These are phyloP conservation scores for Galerina sulciceps DNA, from an alignment of 768 basidiomycete genomes.

Conservation along the genomic window DNA sequence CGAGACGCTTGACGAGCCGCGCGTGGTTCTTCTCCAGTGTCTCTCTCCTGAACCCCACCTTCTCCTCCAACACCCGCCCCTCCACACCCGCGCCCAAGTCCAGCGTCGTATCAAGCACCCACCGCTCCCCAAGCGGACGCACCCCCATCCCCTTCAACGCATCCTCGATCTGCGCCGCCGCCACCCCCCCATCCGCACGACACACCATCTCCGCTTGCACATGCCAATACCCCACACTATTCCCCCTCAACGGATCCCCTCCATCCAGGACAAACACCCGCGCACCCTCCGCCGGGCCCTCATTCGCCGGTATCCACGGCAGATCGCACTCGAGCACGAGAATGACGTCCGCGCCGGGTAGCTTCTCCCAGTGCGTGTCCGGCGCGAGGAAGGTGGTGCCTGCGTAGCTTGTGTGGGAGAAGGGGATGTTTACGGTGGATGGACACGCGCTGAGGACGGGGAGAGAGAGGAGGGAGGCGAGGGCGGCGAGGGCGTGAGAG, in stretches of 20 bases:
- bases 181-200: conserved; percentile 56
- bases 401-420: conserved; percentile 56
- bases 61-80: conserved; percentile 3
- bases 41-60: conserved; percentile 9
- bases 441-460: conserved; percentile 59
- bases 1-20: conserved; percentile 5
- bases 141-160: conserved; percentile 31
- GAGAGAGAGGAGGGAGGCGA: conserved; percentile 57
- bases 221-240: conserved; percentile 51
- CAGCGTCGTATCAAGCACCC: not conserved
- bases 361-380: conserved; percentile 47
- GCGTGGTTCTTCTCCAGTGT: conserved; percentile 27
- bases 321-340: conserved; percentile 69
- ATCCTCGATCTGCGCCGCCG: conserved; percentile 52
- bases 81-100: no score
- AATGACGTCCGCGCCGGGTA: conserved; percentile 63
- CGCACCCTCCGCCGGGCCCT: conserved; percentile 45
- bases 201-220: conserved; percentile 62
- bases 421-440: conserved; percentile 55
- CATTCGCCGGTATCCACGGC: conserved; percentile 63
- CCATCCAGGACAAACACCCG: conserved; percentile 64
- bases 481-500: conserved; percentile 44
- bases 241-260: conserved; percentile 66
- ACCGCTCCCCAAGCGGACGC: conserved; percentile 11
- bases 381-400: conserved; percentile 55